Base-by-base conservation (phyloP, 768 basidiomycete genomes). In the Trametes cingulata region DNA sequence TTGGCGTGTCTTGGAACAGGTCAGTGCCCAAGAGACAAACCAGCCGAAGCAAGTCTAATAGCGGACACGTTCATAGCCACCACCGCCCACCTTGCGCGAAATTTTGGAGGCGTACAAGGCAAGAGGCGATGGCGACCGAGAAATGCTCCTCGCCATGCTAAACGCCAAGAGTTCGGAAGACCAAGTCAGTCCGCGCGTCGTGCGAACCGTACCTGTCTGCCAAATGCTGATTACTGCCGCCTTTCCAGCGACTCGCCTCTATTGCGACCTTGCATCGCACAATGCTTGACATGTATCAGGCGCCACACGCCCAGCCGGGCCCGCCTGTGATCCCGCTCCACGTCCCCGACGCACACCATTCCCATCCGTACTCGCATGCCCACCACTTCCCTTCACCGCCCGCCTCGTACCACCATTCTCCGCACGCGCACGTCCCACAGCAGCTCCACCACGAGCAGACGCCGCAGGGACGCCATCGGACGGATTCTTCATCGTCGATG, bases 141-240 rank as follows among this genome's bases (percentile, higher is more conserved):
- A 95, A 52, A 89, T 95, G 85, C 80, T 97, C 20, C 80, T 96
- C 36, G 85, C 92, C 65, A 90, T 97, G 82, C 79, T 97, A 50
- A 93, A 90, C 61, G 93, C 94, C 69, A 97, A 97, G 78, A 83
- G 86, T 46, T 88, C 95, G 13, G 95, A 97, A 72, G 95, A 97
- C 71, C 90, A 96, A 83, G 93, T 92, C 22, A 67, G 64, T 51
- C 36, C 20, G 6, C 52, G 19, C 49, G 25, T 40, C 60, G 43
- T 51, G 25, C 19, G 25, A 24, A 33, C 51, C 25, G 35, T 53
- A 4, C 46, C 35, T n/a, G 68, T 52, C 61, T 52, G 20, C 40
- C 25, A 52, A n/a, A 36, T 52, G 15, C 49, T 56, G 48, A 53
- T 41, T 35, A 58, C 56, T 24, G 15, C 33, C 40, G 19, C 50